Evolutionary conservation across 495 filamentous ascomycete species (phyloP), one percentile per base, ranked within the genome.

Genomic region (Daldinia caldariorum): DNA sequence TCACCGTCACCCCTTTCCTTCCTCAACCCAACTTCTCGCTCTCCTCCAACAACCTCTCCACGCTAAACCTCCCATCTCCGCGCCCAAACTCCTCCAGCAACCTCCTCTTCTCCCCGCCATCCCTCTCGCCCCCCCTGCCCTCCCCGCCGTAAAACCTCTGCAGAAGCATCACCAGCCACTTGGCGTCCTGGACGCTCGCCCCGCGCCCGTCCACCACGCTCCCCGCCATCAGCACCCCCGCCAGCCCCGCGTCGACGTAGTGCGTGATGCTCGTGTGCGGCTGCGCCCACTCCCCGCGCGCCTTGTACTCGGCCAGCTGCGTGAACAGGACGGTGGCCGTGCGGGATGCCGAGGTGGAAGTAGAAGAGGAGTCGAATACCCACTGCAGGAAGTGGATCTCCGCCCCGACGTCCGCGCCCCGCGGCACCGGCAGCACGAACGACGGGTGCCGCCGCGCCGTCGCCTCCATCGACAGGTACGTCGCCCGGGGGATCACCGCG

Each of bases 211-310:
- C 89, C 67, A 91, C 83, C 34, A 99, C 91, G 64, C 82, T 81
- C 1, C 95, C 95, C 70, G 93, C 89, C 85, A 97, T 87, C 49
- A 99, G 81, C 32, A 97, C 93, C 62, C 85, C 84, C 10, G 86
- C 86, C 20, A 97, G 80, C 49, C 20, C 69, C 16, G 8, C 55
- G 67, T 99, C 95, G 20, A 89, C 79, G 77, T 98, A 92, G 73
- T 97, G 92, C 67, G 94, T 97, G 22, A 97, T 80, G 1, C 92
- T 97, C 3, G 96, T 98, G 71, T 99, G 95, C 49, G 95, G 95
- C 75, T 88, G 86, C 58, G 92, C 92, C 73, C 84, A 98, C 74
- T 97, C 90, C 32, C 96, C 95, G 37, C 94, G 87, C 63, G 94
- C 81, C 82, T 97, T 97, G 82, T 90, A 99, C 74, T 97, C 93